A percentile compares a stretch with the other conserved stretches of the same genome.
Conservation (phyloP, 2,329 filamentous ascomycete genomes). For the Pseudogymnoascus sp. region DNA sequence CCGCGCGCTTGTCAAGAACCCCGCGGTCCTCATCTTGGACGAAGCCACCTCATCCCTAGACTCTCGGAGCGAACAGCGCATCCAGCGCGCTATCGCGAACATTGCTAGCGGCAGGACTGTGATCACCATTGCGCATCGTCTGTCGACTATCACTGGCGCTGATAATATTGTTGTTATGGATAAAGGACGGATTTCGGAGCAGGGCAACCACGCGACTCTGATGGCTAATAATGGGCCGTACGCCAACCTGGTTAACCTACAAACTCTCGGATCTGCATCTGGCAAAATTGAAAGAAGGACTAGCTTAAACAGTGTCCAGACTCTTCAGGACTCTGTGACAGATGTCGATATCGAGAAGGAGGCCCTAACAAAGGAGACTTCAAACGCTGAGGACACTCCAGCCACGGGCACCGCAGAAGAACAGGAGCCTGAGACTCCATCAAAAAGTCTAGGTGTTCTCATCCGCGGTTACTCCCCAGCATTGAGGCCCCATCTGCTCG, state of each 20-base stretch:
- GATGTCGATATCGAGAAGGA: constrained; percentile 13
- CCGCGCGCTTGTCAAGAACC: constrained; percentile 43
- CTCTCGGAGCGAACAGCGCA: constrained; percentile 81
- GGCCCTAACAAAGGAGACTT: neutral
- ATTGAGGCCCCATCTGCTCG: constrained; percentile 11
- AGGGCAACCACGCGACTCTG: constrained; percentile 67
- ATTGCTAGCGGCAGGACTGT: constrained; percentile 77
- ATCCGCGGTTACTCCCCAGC: constrained; percentile 12
- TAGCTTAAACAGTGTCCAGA: constrained; percentile 12
- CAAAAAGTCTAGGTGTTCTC: constrained; percentile 15
- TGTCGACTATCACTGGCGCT: constrained; percentile 84
- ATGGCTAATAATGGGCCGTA: constrained; percentile 50
- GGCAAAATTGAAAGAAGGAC: constrained; percentile 15
- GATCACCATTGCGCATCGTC: constrained; percentile 84
- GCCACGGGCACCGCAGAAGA: constrained; percentile 11
- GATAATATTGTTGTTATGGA: constrained; percentile 77
- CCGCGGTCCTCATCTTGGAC: constrained; percentile 49
- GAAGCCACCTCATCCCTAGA: constrained; percentile 61
- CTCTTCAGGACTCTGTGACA: constrained; percentile 10
- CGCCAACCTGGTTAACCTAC: constrained; percentile 32
- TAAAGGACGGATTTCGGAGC: constrained; percentile 63
- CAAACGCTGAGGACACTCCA: constrained; percentile 20
- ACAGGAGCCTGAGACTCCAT: constrained; percentile 13
- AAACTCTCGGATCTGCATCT: constrained; percentile 20
- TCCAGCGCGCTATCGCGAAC: constrained; percentile 72